These are phyloP conservation scores for Chaetomidium leptoderma DNA, from an alignment of 495 filamentous ascomycete species.

Conservation along the genomic window DNA sequence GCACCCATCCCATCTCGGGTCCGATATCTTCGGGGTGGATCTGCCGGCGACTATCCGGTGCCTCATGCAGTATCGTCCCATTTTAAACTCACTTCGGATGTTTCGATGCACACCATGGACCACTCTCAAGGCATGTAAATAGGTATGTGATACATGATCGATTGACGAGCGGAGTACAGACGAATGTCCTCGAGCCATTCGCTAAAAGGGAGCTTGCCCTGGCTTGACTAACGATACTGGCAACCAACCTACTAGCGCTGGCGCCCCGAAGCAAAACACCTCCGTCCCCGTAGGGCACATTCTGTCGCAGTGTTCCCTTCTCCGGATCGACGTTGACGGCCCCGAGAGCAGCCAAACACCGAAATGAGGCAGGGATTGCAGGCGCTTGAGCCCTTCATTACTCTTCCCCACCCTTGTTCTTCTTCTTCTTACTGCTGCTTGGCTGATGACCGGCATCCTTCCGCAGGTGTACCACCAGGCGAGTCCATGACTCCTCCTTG, in stretches of 20 bases:
- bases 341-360: conserved; percentile 6
- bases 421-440: conserved; percentile 61
- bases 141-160: no score
- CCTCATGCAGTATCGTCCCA: no score
- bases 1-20: no score
- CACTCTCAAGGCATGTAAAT: no score
- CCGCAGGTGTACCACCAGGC: conserved; percentile 77
- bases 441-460: conserved; percentile 54
- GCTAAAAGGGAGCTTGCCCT: background rate
- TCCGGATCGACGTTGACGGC: conserved; percentile 6
- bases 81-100: no score
- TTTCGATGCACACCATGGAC: no score
- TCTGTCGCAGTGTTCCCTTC: conserved; percentile 16
- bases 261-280: background rate
- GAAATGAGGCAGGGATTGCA: background rate
- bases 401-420: conserved; percentile 56
- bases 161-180: background rate
- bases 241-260: background rate
- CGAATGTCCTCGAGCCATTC: background rate
- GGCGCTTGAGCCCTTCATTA: conserved; percentile 22
- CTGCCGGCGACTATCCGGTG: no score
- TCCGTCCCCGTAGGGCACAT: background rate
- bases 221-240: background rate
- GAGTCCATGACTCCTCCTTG: conserved; percentile 70
- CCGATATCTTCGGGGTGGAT: no score